Evolutionary conservation across 768 basidiomycete species (phyloP), one percentile per base, ranked within the genome.

Genomic region (Coprinellus aureogranulatus): DNA sequence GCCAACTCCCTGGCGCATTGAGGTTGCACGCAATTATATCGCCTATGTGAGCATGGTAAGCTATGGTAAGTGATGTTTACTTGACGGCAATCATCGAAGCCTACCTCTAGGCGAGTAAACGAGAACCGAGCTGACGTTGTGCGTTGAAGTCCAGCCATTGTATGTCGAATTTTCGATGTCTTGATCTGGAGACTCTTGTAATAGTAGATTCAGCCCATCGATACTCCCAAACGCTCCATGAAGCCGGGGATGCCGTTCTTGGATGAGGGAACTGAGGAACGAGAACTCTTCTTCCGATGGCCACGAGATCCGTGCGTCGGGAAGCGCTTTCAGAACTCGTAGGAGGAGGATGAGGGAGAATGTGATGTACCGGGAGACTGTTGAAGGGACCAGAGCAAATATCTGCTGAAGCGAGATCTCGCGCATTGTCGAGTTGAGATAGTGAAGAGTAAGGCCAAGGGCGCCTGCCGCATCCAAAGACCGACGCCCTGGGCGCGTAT

Each of bases 1-100:
- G 81, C 79, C 78, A 82, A 59, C 78, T 80, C 8, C 79, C 76
- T 0, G 78, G 79, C 1, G 72, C 67, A 65, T 81, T 81, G 16
- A 74, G 47, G 22, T 65, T 61, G 9, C 62, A 64, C 8, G 62
- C 66, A 64, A 80, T 74, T 6, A 80, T 69, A 6, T 59, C 53
- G 8, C 76, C 78, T 80, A 45, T 74, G 2, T 62, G 57, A 3
- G 18, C 34, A 34, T 14, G n/a, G n/a, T n/a, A n/a, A n/a, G n/a
- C n/a, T n/a, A n/a, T n/a, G n/a, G n/a, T n/a, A n/a, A n/a, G n/a
- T n/a, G n/a, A n/a, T n/a, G n/a, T n/a, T n/a, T n/a, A n/a, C n/a
- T n/a, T n/a, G n/a, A n/a, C n/a, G n/a, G n/a, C n/a, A n/a, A n/a
- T n/a, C n/a, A n/a, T n/a, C n/a, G n/a, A n/a, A n/a, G n/a, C n/a